Evolutionary conservation across 176 grass and related monocot species (phyloP).

Genomic region (Saccharum spontaneum): DNA sequence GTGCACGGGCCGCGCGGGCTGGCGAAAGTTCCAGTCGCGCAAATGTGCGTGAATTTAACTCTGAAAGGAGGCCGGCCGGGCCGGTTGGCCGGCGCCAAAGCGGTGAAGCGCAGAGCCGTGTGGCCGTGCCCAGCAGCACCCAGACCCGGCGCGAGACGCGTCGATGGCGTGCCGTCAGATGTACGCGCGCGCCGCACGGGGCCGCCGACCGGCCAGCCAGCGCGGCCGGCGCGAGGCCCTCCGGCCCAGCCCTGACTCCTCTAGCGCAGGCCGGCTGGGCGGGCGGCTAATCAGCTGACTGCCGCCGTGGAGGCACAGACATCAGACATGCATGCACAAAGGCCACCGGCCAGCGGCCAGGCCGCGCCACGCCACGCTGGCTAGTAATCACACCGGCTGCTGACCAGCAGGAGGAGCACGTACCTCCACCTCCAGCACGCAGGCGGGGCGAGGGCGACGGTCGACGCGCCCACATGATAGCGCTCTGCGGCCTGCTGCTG

Average conservation of each 20-base stretch:
- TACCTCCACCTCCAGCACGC: background rate
- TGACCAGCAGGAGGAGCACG: background rate
- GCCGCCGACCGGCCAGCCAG: background rate
- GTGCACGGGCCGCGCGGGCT: background rate
- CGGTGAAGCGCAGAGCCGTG: background rate
- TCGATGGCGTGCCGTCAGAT: conserved; percentile 9
- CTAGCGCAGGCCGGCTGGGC: background rate
- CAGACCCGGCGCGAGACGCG: conserved; percentile 11
- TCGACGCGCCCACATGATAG: background rate
- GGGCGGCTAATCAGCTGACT: background rate
- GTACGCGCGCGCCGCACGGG: background rate
- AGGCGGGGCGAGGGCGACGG: background rate
- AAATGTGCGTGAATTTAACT: background rate
- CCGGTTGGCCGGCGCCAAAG: background rate
- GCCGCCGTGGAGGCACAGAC: background rate
- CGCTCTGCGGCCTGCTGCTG: background rate
- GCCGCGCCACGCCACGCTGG: background rate
- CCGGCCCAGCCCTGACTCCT: background rate
- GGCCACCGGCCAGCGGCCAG: background rate
- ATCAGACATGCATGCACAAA: background rate
- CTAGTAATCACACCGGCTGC: background rate
- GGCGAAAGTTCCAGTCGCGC: background rate
- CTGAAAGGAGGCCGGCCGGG: background rate
- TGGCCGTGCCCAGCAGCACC: background rate
- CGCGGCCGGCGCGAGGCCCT: background rate